Evolutionary conservation across 768 basidiomycete species (phyloP).

Genomic region (Saitozyma sp.): DNA sequence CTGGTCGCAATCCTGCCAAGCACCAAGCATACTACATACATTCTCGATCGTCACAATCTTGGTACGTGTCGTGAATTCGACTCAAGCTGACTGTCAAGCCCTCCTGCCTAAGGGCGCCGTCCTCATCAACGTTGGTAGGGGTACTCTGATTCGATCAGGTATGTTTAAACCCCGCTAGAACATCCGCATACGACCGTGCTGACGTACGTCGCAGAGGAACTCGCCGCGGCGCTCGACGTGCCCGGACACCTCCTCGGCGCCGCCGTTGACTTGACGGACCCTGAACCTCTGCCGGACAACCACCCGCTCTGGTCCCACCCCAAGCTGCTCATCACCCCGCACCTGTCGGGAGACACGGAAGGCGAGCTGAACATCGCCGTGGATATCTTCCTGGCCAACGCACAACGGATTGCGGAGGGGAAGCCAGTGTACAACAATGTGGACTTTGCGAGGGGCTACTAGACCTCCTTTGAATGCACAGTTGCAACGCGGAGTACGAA

Average conservation of each 20-base stretch:
- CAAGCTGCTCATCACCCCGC: slow-evolving; percentile 53
- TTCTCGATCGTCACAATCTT: slow-evolving; percentile 37
- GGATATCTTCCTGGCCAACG: slow-evolving; percentile 44
- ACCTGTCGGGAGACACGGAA: slow-evolving; percentile 46
- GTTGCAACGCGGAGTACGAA: too few species aligned
- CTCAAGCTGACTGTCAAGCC: slow-evolving; percentile 9
- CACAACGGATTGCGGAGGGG: slow-evolving; percentile 28
- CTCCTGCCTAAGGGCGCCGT: slow-evolving; percentile 48
- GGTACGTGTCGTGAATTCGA: slow-evolving; percentile 21
- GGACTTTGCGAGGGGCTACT: slow-evolving; percentile 37
- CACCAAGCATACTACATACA: slow-evolving; percentile 34
- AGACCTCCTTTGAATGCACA: too few species aligned
- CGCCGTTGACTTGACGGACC: slow-evolving; percentile 52
- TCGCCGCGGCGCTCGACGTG: slow-evolving; percentile 31
- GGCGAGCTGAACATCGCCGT: slow-evolving; percentile 39
- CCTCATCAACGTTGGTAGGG: slow-evolving; percentile 53
- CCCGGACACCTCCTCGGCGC: slow-evolving; percentile 34
- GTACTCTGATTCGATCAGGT: slow-evolving; percentile 50
- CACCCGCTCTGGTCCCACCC: slow-evolving; percentile 53
- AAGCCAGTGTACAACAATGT: slow-evolving; percentile 28
- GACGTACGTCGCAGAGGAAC: slow-evolving; percentile 21
- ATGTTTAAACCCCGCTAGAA: background rate
- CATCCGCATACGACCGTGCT: too few species aligned
- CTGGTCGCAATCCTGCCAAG: slow-evolving; percentile 46
- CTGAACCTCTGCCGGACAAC: slow-evolving; percentile 51